Evolutionary conservation across 805 yeast species (phyloP), one percentile per base, ranked within the genome.

Genomic region (Starmerella vaccinii): DNA sequence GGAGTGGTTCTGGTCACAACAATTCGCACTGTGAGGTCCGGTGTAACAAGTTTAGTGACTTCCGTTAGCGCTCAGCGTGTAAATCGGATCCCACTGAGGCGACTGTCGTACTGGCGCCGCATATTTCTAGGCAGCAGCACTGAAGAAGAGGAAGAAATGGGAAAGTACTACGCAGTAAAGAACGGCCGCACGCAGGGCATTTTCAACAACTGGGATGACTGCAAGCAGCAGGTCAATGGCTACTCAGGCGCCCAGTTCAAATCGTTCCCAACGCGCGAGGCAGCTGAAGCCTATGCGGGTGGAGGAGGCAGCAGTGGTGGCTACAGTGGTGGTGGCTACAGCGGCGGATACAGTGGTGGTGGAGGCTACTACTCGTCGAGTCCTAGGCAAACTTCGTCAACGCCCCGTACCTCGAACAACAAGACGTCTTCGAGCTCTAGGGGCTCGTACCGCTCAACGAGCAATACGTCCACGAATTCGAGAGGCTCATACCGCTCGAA

Each of bases 141-240:
- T n/a, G n/a, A n/a, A n/a, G n/a, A n/a, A n/a, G n/a, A n/a, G n/a
- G n/a, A 7, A 15, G 3, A 16, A 4, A 45, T 45, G 49, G 50
- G 47, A 18, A 61, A 62, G 5, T 75, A 56, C 55, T 80, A 80
- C 56, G 84, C 82, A 0, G 84, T 80, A 1, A 70, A 66, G 26
- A 67, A 64, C 4, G 86, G 87, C 1, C 66, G 78, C 16, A 50
- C 53, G 2, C 59, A 66, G 1, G 95, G 95, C 0, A 69, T 86
- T 0, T 86, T 67, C 64, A 57, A 50, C 7, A 63, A 64, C 18
- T 87, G 95, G 95, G 61, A 63, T 1, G 77, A 72, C 4, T 59
- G 64, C 45, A 49, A 56, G 35, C 47, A 44, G 18, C 76, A 77
- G 41, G 83, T 80, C 0, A 56, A 59, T 6, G 86, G 89, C 0